Conservation (phyloP, 2,329 filamentous ascomycete species). For the Whalleya microplaca region DNA sequence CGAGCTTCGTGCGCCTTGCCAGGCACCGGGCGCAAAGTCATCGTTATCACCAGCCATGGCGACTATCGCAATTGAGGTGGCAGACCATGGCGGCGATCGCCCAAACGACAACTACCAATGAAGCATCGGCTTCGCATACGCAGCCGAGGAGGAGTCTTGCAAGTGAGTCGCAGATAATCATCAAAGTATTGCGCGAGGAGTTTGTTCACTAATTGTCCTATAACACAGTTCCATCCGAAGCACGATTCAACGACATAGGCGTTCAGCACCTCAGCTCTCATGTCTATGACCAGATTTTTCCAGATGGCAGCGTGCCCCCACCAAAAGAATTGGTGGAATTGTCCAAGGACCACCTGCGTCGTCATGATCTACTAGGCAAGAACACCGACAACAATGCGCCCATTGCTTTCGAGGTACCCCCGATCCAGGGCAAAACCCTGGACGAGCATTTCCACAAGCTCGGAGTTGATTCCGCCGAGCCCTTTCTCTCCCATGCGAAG, state of each 20-base stretch:
- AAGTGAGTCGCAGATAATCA: constrained; percentile 40
- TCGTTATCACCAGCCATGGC: constrained; percentile 38
- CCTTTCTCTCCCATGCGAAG: constrained; percentile 76
- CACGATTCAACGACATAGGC: constrained; percentile 88
- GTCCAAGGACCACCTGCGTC: constrained; percentile 77
- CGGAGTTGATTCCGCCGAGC: constrained; percentile 84
- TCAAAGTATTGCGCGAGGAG: constrained; percentile 2
- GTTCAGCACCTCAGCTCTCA: constrained; percentile 90
- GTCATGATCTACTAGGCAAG: constrained; percentile 89
- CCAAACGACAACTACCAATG: constrained; percentile 16
- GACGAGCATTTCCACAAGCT: constrained; percentile 95
- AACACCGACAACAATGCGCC: constrained; percentile 77
- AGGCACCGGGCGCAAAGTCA: constrained; percentile 49
- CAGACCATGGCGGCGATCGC: constrained; percentile 40
- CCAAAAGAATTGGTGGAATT: constrained; percentile 76
- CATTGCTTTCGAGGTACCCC: constrained; percentile 84
- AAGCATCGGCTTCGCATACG: constrained; percentile 11
- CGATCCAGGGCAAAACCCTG: constrained; percentile 76
- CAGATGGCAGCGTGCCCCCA: constrained; percentile 56
- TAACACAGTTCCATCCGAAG: constrained; percentile 51
- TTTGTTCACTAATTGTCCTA: constrained; percentile 23
- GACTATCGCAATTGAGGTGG: constrained; percentile 46
- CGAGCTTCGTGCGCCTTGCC: constrained; percentile 56
- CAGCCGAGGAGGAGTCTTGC: constrained; percentile 45
- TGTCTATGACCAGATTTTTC: constrained; percentile 84